These are phyloP conservation scores for Paracoccidioides brasiliensis DNA, from an alignment of 2,329 filamentous ascomycete species.

Conservation along the genomic window DNA sequence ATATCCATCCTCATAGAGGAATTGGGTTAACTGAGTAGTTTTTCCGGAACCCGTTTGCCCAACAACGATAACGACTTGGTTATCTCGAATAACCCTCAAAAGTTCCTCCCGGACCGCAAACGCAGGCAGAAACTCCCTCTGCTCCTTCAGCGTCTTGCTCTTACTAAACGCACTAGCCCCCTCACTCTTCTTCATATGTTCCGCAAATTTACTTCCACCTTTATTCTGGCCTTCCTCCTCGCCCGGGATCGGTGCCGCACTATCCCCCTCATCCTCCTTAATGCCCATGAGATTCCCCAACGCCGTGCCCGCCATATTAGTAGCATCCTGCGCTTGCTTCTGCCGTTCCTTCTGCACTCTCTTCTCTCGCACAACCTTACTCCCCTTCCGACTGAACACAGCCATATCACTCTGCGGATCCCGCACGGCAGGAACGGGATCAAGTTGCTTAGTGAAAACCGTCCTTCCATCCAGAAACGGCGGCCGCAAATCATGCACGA, in stretches of 20 bases:
- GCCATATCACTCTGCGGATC: constrained; percentile 98
- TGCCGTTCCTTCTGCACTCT: constrained; percentile 86
- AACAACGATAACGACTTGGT: constrained; percentile 92
- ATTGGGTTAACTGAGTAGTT: constrained; percentile 94
- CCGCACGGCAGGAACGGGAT: constrained; percentile 82
- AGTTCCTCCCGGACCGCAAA: constrained; percentile 94
- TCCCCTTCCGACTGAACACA: constrained; percentile 91
- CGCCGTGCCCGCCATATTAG: constrained; percentile 79
- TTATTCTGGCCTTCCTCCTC: constrained; percentile 47
- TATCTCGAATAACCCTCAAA: constrained; percentile 81
- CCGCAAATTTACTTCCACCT: constrained; percentile 64
- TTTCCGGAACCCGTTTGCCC: constrained; percentile 97
- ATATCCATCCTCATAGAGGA: constrained; percentile 90
- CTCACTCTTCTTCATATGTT: constrained; percentile 77
- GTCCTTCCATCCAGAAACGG: constrained; percentile 91
- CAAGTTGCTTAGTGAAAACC: constrained; percentile 93
- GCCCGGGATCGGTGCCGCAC: constrained; percentile 61
- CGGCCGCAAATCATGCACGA: constrained; percentile 86
- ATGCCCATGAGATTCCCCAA: constrained; percentile 92
- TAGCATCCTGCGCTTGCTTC: constrained; percentile 88
- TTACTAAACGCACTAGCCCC: constrained; percentile 85
- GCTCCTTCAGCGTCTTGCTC: constrained; percentile 78
- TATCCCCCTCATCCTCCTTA: constrained; percentile 80
- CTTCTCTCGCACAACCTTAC: constrained; percentile 79
- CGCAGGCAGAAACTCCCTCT: constrained; percentile 83